Evolutionary conservation across 1,284 basidiomycete species (phyloP).

Genomic region (Ustanciosporium gigantosporum): DNA sequence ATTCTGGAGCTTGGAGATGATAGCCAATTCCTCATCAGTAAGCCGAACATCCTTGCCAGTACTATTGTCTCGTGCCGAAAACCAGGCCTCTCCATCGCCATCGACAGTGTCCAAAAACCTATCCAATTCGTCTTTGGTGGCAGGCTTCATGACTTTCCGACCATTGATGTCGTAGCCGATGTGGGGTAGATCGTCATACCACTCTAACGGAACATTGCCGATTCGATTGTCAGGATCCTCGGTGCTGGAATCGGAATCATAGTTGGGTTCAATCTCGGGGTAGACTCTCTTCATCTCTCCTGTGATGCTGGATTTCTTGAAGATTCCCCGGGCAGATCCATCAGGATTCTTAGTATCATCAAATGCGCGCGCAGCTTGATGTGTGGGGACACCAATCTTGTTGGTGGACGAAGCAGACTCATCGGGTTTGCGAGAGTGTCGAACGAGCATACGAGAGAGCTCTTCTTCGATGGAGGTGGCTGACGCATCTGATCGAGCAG

Average conservation of each 20-base stretch:
- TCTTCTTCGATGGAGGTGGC: slow-evolving; percentile 44
- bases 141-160: slow-evolving; percentile 89
- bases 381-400: slow-evolving; percentile 55
- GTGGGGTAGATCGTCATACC: slow-evolving; percentile 99
- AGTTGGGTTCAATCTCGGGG: slow-evolving; percentile 91
- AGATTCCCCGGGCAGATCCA: slow-evolving; percentile 57
- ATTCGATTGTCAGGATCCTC: slow-evolving; percentile 93
- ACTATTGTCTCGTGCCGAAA: slow-evolving; percentile 87
- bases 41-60: slow-evolving; percentile 83
- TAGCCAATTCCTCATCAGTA: slow-evolving; percentile 87
- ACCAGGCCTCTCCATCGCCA: slow-evolving; percentile 84
- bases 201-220: slow-evolving; percentile 93
- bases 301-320: slow-evolving; percentile 76
- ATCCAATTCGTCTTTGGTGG: slow-evolving; percentile 93
- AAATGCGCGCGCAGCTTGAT: slow-evolving; percentile 65
- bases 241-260: slow-evolving; percentile 94
- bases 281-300: slow-evolving; percentile 84
- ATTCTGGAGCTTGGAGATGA: slow-evolving; percentile 85
- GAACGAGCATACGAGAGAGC: slow-evolving; percentile 52
- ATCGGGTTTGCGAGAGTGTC: slow-evolving; percentile 61
- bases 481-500: slow-evolving; percentile 31
- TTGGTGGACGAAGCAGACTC: slow-evolving; percentile 55
- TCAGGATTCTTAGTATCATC: slow-evolving; percentile 66
- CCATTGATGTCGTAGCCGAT: slow-evolving; percentile 96
- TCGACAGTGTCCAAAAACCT: slow-evolving; percentile 94